A percentile compares a stretch with the other conserved stretches of the same genome.
phyloP scores from a whole-genome alignment of 2,329 filamentous ascomycete species.

The Diaporthe longicolla region DNA sequence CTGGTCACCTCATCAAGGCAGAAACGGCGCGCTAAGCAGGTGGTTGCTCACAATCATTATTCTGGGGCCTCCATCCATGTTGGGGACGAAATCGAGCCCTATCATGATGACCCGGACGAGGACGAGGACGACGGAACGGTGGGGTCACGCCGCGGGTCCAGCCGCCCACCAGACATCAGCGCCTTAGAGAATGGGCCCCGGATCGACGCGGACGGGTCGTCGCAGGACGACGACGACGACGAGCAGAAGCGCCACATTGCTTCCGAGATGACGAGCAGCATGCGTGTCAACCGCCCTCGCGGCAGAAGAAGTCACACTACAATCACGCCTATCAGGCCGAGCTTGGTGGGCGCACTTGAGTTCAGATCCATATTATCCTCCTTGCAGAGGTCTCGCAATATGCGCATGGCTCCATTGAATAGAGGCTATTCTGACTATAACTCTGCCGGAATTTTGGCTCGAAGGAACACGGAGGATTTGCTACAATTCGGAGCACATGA shows the following conservation, averaged over 20 bases:
- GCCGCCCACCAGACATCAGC: constrained; percentile 45
- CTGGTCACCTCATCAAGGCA: constrained; percentile 80
- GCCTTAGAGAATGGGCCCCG: constrained; percentile 49
- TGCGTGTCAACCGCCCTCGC: constrained; percentile 84
- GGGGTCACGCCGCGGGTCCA: constrained; percentile 47
- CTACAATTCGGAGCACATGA: constrained; percentile 34
- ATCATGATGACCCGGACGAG: constrained; percentile 72
- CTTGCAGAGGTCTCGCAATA: constrained; percentile 84
- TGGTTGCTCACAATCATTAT: constrained; percentile 81
- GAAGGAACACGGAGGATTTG: constrained; percentile 37
- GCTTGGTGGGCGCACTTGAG: constrained; percentile 92
- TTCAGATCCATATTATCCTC: constrained; percentile 93
- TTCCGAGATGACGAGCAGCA: constrained; percentile 91
- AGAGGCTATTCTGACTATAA: constrained; percentile 79
- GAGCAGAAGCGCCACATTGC: constrained; percentile 74
- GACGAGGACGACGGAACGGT: constrained; percentile 66
- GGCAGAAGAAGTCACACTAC: constrained; percentile 78
- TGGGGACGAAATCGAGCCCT: constrained; percentile 72
- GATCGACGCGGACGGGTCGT: constrained; percentile 61
- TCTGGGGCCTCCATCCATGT: constrained; percentile 68
- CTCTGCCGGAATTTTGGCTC: constrained; percentile 39
- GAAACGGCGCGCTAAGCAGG: constrained; percentile 74
- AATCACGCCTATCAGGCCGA: constrained; percentile 89
- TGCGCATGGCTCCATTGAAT: constrained; percentile 77
- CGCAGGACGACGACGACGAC: constrained; percentile 56